Evolutionary conservation across 371 early-diverging fungal species (phyloP).

Genomic region (Mortierella sp.): DNA sequence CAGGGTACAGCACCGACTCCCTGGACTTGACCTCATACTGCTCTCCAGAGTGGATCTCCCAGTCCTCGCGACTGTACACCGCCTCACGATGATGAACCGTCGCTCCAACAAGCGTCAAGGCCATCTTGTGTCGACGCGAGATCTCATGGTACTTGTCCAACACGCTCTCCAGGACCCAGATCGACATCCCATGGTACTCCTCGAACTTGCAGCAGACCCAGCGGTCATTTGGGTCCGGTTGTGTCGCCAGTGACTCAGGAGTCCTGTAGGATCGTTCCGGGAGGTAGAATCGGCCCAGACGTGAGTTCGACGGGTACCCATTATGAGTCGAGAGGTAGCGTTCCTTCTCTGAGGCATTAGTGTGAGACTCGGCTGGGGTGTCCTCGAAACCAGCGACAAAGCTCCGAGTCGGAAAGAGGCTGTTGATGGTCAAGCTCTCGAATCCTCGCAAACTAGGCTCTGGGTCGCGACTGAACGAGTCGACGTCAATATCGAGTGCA

Average conservation of each 20-base stretch:
- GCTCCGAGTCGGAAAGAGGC: constrained; percentile 26
- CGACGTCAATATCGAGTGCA: constrained; percentile 38
- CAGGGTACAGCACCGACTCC: constrained; percentile 27
- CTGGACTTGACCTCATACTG: constrained; percentile 27
- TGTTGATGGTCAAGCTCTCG: constrained; percentile 32
- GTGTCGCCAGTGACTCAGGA: constrained; percentile 15
- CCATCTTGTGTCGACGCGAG: constrained; percentile 39
- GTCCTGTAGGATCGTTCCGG: constrained; percentile 35
- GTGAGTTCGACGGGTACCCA: constrained; percentile 36
- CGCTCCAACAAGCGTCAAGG: constrained; percentile 31
- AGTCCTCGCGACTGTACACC: constrained; percentile 13
- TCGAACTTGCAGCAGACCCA: constrained; percentile 45
- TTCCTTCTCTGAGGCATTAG: neutral
- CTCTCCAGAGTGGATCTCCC: constrained; percentile 26
- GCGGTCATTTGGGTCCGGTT: constrained; percentile 19
- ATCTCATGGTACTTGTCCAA: constrained; percentile 34
- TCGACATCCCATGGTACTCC: constrained; percentile 34
- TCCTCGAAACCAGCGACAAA: constrained; percentile 48
- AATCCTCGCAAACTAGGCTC: constrained; percentile 25
- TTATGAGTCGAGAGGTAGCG: constrained; percentile 8
- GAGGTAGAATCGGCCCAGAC: constrained; percentile 48
- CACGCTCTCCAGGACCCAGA: constrained; percentile 41
- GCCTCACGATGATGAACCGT: constrained; percentile 12
- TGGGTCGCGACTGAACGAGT: constrained; percentile 38
- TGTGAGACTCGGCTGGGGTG: neutral